Conservation (phyloP, 805 yeast species). For the Candida namnaoensis region DNA sequence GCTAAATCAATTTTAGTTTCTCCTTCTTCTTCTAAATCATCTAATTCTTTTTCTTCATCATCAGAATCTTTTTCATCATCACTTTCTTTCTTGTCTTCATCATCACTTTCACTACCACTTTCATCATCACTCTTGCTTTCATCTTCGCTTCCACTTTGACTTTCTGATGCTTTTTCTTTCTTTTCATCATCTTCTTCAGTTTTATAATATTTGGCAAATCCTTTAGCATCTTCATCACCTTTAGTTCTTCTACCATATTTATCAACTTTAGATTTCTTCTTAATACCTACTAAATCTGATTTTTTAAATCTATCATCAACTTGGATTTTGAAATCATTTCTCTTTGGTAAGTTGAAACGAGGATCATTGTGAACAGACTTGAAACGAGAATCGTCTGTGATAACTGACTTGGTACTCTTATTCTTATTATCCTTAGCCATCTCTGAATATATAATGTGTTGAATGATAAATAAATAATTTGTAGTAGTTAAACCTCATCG, state of each 20-base stretch:
- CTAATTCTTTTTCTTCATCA: slow-evolving; percentile 12
- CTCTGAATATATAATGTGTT: too few species aligned
- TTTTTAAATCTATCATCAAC: slow-evolving; percentile 82
- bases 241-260: slow-evolving; percentile 76
- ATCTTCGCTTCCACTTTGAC: slow-evolving; percentile 56
- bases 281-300: slow-evolving; percentile 47
- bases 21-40: slow-evolving; percentile 3
- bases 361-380: slow-evolving; percentile 79
- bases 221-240: slow-evolving; percentile 32
- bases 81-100: slow-evolving; percentile 6
- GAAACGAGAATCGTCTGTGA: slow-evolving; percentile 68
- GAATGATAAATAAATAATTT: too few species aligned
- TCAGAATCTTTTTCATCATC: slow-evolving; percentile 15
- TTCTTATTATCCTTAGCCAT: not conserved
- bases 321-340: slow-evolving; percentile 61
- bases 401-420: slow-evolving; percentile 1
- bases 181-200: slow-evolving; percentile 16
- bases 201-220: slow-evolving; percentile 59
- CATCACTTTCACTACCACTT: slow-evolving; percentile 10
- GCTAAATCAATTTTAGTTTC: slow-evolving; percentile 40
- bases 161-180: slow-evolving; percentile 5
- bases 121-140: slow-evolving; percentile 13
- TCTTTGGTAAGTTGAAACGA: slow-evolving; percentile 68
- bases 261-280: slow-evolving; percentile 56
- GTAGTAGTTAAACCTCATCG: not conserved